Conservation (phyloP, 1,284 basidiomycete species). For the Fomitopsis palustris region DNA sequence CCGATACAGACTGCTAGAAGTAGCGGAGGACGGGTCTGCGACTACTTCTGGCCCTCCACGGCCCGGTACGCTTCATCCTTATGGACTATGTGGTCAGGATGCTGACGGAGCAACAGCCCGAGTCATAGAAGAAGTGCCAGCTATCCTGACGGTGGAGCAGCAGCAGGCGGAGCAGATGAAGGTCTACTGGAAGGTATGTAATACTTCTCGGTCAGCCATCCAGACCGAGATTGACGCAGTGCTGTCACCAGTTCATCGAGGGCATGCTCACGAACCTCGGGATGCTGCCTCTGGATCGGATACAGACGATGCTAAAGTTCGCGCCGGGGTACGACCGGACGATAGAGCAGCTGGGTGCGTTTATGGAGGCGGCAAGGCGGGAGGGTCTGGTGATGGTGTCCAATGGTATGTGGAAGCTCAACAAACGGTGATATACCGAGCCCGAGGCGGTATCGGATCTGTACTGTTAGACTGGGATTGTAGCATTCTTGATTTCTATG, state of each 20-base stretch:
- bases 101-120: conserved; percentile 12
- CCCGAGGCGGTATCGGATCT: neutral
- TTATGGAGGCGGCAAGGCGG: conserved; percentile 75
- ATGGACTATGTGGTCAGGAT: neutral
- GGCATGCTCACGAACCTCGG: conserved; percentile 86
- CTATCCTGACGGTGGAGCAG: conserved; percentile 59
- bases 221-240: conserved; percentile 7
- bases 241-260: conserved; percentile 61
- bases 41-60: conserved; percentile 12
- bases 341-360: conserved; percentile 68
- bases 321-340: conserved; percentile 77
- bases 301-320: conserved; percentile 81
- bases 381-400: conserved; percentile 72
- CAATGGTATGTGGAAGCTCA: conserved; percentile 74
- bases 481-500: no score
- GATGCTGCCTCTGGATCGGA: conserved; percentile 65
- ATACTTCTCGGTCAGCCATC: neutral
- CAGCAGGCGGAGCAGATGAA: conserved; percentile 83
- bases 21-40: conserved; percentile 36
- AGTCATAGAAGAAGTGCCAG: conserved; percentile 44
- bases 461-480: neutral
- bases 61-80: conserved; percentile 3
- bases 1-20: conserved; percentile 61
- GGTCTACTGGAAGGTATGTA: conserved; percentile 77
- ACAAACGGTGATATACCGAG: conserved; percentile 13